Evolutionary conservation across 257 asterid species (phyloP).

Genomic region (Misopates orontium): DNA sequence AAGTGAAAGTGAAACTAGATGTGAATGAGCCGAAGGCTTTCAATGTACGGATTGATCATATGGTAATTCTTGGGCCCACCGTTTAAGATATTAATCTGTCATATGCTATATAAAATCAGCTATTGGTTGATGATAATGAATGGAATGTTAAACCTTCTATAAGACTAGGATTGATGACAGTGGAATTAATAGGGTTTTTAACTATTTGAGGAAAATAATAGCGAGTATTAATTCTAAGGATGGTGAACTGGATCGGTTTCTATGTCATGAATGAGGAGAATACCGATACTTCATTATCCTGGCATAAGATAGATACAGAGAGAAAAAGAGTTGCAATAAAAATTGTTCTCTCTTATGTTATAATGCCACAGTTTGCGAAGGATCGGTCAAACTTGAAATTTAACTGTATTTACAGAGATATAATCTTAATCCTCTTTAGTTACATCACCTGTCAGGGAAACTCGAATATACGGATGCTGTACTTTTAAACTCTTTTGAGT

Average conservation of each 20-base stretch:
- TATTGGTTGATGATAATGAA: conserved; percentile 5
- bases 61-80: conserved; percentile 41
- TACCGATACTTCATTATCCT: background rate
- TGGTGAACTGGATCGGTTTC: too few species aligned
- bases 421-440: conserved; percentile 8
- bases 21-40: conserved; percentile 38
- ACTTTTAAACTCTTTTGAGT: background rate
- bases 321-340: background rate
- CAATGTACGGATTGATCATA: conserved; percentile 27
- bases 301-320: background rate
- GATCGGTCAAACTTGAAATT: conserved; percentile 8
- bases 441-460: background rate
- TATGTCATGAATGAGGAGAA: background rate
- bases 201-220: conserved; percentile 15
- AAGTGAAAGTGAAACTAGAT: conserved; percentile 32
- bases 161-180: background rate
- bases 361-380: conserved; percentile 1
- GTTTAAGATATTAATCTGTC: too few species aligned
- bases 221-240: too few species aligned
- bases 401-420: conserved; percentile 3
- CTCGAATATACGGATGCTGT: background rate
- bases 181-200: conserved; percentile 17
- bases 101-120: background rate
- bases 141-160: too few species aligned
- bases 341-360: conserved; percentile 4